Conservation (phyloP, 176 grass and related monocot species). For the Oryza longistaminata region DNA sequence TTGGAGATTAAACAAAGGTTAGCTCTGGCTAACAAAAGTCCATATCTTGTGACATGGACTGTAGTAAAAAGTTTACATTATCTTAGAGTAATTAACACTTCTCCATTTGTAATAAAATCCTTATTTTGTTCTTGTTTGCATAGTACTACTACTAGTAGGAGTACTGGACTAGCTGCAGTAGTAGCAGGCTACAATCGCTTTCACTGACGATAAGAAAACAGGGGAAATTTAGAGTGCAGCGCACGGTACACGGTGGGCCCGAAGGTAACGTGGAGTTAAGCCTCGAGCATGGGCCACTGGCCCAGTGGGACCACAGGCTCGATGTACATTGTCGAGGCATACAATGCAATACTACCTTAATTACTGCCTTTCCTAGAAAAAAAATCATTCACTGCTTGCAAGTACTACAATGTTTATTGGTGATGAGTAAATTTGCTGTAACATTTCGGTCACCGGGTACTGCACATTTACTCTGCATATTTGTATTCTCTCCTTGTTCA, state of each 20-base stretch:
- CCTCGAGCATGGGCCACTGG: background rate
- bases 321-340: background rate
- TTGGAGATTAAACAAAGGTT: constrained; percentile 32
- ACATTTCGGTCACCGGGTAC: background rate
- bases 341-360: background rate
- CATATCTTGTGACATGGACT: background rate
- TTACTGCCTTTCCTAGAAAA: background rate
- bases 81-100: background rate
- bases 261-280: background rate
- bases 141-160: too few species aligned
- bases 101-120: background rate
- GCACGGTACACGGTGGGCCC: background rate
- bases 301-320: background rate
- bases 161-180: background rate
- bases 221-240: background rate
- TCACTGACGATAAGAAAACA: background rate
- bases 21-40: background rate
- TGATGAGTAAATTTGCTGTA: background rate
- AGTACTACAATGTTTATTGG: background rate
- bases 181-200: background rate
- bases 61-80: background rate
- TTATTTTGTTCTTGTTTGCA: background rate
- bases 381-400: background rate
- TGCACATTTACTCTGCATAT: background rate
- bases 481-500: background rate